A percentile compares a stretch with the other conserved stretches of the same genome.
Evolutionary conservation across 768 basidiomycete genomes (phyloP).

Genomic region (Naganishia kalamii): DNA sequence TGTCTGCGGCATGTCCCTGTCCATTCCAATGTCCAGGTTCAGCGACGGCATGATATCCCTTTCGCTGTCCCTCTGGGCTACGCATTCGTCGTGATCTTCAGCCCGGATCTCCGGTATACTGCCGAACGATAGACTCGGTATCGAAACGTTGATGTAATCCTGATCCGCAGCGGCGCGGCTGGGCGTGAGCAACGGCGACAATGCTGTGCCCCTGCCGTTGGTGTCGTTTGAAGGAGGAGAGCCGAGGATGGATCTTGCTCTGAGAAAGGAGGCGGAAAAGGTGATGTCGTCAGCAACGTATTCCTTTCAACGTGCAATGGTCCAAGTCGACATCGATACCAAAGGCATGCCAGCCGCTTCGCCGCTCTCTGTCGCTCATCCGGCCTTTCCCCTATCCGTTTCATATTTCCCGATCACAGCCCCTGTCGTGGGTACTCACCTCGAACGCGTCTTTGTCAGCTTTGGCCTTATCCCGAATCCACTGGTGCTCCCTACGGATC

Average conservation of each 20-base stretch:
- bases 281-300: background rate
- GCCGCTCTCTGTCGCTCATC: background rate
- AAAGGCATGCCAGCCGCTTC: background rate
- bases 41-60: background rate
- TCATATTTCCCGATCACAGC: background rate
- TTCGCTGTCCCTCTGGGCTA: background rate
- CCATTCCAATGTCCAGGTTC: constrained; percentile 2
- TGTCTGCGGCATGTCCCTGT: background rate
- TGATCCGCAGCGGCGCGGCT: background rate
- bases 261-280: background rate
- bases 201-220: background rate
- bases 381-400: background rate
- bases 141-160: background rate
- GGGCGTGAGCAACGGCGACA: background rate
- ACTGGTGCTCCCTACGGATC: constrained; percentile 7
- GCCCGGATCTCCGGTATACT: background rate
- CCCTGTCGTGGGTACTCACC: background rate
- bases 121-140: background rate
- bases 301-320: background rate
- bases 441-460: constrained; percentile 17
- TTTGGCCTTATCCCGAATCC: constrained; percentile 12
- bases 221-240: background rate
- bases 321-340: background rate
- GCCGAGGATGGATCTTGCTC: background rate
- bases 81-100: background rate